phyloP scores from a whole-genome alignment of 495 filamentous ascomycete genomes.

The Penicillium cosmopolitanum region DNA sequence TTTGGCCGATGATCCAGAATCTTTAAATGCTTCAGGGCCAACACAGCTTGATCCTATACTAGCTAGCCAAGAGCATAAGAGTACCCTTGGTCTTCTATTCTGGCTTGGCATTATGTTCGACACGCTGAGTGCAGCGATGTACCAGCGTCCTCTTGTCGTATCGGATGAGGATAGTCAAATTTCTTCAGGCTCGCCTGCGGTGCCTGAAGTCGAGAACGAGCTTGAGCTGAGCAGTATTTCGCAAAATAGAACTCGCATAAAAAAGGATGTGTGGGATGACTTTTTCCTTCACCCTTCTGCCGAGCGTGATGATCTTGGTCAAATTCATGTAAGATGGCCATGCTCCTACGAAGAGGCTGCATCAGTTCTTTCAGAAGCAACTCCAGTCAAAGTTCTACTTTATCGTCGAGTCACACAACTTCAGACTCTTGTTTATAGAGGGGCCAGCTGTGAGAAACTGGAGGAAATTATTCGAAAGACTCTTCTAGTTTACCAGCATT shows the following conservation, averaged over 20 bases:
- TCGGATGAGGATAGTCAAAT: slow-evolving; percentile 50
- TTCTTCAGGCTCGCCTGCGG: slow-evolving; percentile 8
- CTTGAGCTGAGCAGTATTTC: slow-evolving; percentile 16
- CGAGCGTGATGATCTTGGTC: slow-evolving; percentile 1
- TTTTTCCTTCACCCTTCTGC: slow-evolving; percentile 29
- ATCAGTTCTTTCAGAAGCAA: slow-evolving; percentile 43
- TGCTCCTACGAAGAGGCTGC: slow-evolving; percentile 48
- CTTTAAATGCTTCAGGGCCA: neutral
- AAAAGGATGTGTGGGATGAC: slow-evolving; percentile 37
- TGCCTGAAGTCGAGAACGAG: neutral
- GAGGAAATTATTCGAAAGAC: slow-evolving; percentile 44
- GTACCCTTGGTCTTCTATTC: slow-evolving; percentile 45
- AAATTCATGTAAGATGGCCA: slow-evolving; percentile 37
- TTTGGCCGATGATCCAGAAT: neutral
- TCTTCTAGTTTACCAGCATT: slow-evolving; percentile 44
- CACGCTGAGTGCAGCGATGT: slow-evolving; percentile 51
- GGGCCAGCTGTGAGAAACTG: slow-evolving; percentile 24
- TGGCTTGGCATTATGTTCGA: slow-evolving; percentile 57
- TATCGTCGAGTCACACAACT: slow-evolving; percentile 50
- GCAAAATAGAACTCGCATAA: neutral
- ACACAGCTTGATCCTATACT: slow-evolving; percentile 17
- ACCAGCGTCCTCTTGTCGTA: slow-evolving; percentile 46
- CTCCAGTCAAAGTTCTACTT: slow-evolving; percentile 52
- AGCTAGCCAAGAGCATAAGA: slow-evolving; percentile 34
- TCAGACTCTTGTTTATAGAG: slow-evolving; percentile 42